Conservation (phyloP, 1,284 basidiomycete genomes). For the Naganishia sp. region DNA sequence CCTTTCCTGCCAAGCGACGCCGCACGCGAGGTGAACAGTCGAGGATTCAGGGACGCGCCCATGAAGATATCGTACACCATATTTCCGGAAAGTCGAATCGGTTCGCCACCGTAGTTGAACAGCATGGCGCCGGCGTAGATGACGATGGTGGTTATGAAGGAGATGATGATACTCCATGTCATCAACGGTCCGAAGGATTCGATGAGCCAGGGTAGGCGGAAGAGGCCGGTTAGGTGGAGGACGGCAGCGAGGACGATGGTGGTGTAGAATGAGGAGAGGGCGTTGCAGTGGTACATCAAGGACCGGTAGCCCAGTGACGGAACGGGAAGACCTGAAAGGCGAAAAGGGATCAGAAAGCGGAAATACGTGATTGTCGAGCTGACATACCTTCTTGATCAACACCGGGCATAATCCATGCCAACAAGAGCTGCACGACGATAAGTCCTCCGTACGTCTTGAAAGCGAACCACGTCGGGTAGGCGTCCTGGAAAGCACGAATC, state of each 20-base stretch:
- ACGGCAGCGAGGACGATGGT: slow-evolving; percentile 75
- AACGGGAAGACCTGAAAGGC: slow-evolving; percentile 72
- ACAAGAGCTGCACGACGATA: slow-evolving; percentile 82
- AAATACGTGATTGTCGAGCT: slow-evolving; percentile 33
- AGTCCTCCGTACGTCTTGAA: slow-evolving; percentile 87
- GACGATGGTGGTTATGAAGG: slow-evolving; percentile 76
- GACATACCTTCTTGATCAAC: slow-evolving; percentile 74
- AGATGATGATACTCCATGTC: slow-evolving; percentile 91
- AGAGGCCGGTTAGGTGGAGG: slow-evolving; percentile 79
- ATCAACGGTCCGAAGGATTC: slow-evolving; percentile 96
- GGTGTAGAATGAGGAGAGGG: slow-evolving; percentile 80
- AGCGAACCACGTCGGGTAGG: slow-evolving; percentile 83
- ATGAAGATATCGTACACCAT: slow-evolving; percentile 95
- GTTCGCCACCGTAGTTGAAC: slow-evolving; percentile 65
- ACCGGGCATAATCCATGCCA: slow-evolving; percentile 89
- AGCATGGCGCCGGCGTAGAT: slow-evolving; percentile 76
- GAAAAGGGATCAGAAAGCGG: neutral
- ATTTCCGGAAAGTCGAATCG: slow-evolving; percentile 90
- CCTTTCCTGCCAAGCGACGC: slow-evolving; percentile 30
- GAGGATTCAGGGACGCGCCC: slow-evolving; percentile 92
- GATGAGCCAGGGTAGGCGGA: slow-evolving; percentile 91
- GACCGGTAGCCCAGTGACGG: slow-evolving; percentile 89
- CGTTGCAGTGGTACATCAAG: slow-evolving; percentile 96
- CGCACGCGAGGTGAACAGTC: slow-evolving; percentile 58
- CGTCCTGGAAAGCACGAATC: slow-evolving; percentile 64